Evolutionary conservation across 768 basidiomycete species (phyloP).

Genomic region (Russula brevipes): DNA sequence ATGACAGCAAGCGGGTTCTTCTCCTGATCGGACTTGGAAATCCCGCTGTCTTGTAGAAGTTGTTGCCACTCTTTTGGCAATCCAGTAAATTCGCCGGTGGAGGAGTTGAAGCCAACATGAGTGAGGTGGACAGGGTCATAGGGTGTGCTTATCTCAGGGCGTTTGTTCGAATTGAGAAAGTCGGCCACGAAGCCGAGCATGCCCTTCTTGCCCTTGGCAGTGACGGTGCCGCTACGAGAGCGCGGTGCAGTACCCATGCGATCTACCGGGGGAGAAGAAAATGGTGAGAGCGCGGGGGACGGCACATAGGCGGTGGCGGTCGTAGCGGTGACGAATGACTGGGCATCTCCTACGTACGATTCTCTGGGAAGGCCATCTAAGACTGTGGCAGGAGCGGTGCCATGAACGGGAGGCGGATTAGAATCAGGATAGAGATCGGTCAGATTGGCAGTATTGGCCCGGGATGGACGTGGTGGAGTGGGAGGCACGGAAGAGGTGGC

Average conservation of each 20-base stretch:
- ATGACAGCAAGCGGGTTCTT: slow-evolving; percentile 97
- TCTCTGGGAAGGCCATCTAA: slow-evolving; percentile 26
- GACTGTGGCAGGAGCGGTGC: slow-evolving; percentile 46
- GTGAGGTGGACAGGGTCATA: slow-evolving; percentile 99
- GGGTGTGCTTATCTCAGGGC: slow-evolving; percentile 91
- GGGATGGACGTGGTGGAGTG: slow-evolving; percentile 74
- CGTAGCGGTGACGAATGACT: not conserved
- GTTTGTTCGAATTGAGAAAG: slow-evolving; percentile 70
- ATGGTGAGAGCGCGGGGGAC: slow-evolving; percentile 9
- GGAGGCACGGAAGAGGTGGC: slow-evolving; percentile 34
- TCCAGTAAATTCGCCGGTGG: slow-evolving; percentile 96
- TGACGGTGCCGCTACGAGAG: slow-evolving; percentile 40
- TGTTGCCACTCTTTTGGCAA: slow-evolving; percentile 99
- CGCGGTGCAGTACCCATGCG: slow-evolving; percentile 32
- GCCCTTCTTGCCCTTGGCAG: slow-evolving; percentile 52
- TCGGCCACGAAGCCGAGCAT: slow-evolving; percentile 62
- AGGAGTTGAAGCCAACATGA: slow-evolving; percentile 98
- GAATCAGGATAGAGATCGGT: slow-evolving; percentile 61
- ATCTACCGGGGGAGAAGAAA: slow-evolving; percentile 20
- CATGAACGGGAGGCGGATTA: slow-evolving; percentile 36
- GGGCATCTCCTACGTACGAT: slow-evolving; percentile 5
- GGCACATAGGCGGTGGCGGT: slow-evolving; percentile 9
- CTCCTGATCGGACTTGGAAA: slow-evolving; percentile 90
- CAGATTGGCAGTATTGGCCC: slow-evolving; percentile 78
- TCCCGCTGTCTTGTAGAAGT: slow-evolving; percentile 90